Percentiles rank a stretch among this genome's conserved stretches.
Evolutionary conservation across 2,329 filamentous ascomycete species (phyloP).

Genomic region (Madurella fahalii): DNA sequence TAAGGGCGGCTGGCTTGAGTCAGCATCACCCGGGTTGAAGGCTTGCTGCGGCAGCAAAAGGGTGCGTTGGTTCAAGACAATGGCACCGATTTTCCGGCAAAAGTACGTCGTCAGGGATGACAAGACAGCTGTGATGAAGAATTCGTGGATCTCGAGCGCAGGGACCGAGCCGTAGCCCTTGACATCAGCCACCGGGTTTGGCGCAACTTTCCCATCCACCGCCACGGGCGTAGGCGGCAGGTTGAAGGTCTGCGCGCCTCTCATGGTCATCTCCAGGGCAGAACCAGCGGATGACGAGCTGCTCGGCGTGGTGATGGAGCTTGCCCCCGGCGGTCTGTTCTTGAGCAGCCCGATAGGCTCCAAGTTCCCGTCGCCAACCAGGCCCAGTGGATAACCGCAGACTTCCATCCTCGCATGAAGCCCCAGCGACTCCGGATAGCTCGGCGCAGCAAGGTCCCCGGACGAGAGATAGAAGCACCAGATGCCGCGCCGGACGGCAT

Average conservation of each 20-base stretch:
- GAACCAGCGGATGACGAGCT: slow-evolving; percentile 43
- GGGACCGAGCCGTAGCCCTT: slow-evolving; percentile 35
- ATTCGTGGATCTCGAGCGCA: slow-evolving; percentile 47
- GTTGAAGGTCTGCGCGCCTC: slow-evolving; percentile 29
- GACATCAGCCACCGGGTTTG: slow-evolving; percentile 28
- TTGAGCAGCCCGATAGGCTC: slow-evolving; percentile 48
- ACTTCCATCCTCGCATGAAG: slow-evolving; percentile 42
- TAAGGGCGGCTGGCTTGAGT: slow-evolving; percentile 23
- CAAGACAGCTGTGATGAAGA: slow-evolving; percentile 50
- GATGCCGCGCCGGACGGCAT: slow-evolving; percentile 45
- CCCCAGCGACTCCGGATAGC: slow-evolving; percentile 22
- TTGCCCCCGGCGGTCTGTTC: slow-evolving; percentile 37
- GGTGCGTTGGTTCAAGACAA: slow-evolving; percentile 51
- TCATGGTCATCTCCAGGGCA: slow-evolving; percentile 36
- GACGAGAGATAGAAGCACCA: slow-evolving; percentile 52
- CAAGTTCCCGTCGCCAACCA: slow-evolving; percentile 48
- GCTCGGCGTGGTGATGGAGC: slow-evolving; percentile 42
- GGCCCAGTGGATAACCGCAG: slow-evolving; percentile 40
- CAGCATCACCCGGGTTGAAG: slow-evolving; percentile 29
- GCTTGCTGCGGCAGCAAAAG: slow-evolving; percentile 41
- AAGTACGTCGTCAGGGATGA: slow-evolving; percentile 48
- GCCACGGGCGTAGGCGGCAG: slow-evolving; percentile 30
- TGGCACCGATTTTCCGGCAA: slow-evolving; percentile 44
- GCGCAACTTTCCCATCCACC: slow-evolving; percentile 30
- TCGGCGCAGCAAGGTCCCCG: slow-evolving; percentile 36